These are phyloP conservation scores for Pythium oligandrum DNA, from an alignment of 352 stramenopile genomes.

Conservation along the genomic window DNA sequence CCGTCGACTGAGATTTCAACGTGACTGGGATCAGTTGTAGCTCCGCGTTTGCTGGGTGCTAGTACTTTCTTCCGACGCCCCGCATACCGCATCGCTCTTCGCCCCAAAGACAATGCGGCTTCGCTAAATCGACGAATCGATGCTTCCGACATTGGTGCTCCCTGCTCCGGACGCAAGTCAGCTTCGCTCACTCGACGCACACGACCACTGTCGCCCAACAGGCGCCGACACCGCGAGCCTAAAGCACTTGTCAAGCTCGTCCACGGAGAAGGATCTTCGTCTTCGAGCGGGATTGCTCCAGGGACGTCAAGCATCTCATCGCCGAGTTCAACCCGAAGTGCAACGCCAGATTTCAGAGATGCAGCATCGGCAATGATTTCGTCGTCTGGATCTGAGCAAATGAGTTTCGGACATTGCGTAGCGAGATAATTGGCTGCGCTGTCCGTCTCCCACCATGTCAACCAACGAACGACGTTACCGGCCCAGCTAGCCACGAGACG, in stretches of 20 bases:
- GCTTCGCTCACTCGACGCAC: slow-evolving; percentile 46
- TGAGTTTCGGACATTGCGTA: slow-evolving; percentile 67
- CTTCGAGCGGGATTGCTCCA: background rate
- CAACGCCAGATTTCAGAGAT: slow-evolving; percentile 79
- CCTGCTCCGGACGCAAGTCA: slow-evolving; percentile 40
- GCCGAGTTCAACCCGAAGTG: slow-evolving; percentile 54
- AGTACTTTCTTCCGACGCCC: slow-evolving; percentile 4
- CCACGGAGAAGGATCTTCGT: background rate
- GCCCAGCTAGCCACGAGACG: slow-evolving; percentile 75
- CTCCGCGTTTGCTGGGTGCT: background rate
- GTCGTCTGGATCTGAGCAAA: slow-evolving; percentile 79
- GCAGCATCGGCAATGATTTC: slow-evolving; percentile 81
- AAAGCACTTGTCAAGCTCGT: background rate
- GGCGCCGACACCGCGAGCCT: no score
- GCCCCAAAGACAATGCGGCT: slow-evolving; percentile 54
- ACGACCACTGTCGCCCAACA: background rate
- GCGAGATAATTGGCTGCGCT: slow-evolving; percentile 72
- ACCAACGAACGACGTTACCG: slow-evolving; percentile 44
- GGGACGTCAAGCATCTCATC: slow-evolving; percentile 21
- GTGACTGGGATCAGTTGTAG: background rate
- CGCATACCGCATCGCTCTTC: slow-evolving; percentile 51
- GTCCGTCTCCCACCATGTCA: slow-evolving; percentile 82
- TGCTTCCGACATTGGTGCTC: slow-evolving; percentile 55
- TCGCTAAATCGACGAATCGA: slow-evolving; percentile 62
- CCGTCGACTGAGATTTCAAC: slow-evolving; percentile 24